Base-by-base conservation (phyloP, 495 filamentous ascomycete species). In the Aspergillus coremiiformis region DNA sequence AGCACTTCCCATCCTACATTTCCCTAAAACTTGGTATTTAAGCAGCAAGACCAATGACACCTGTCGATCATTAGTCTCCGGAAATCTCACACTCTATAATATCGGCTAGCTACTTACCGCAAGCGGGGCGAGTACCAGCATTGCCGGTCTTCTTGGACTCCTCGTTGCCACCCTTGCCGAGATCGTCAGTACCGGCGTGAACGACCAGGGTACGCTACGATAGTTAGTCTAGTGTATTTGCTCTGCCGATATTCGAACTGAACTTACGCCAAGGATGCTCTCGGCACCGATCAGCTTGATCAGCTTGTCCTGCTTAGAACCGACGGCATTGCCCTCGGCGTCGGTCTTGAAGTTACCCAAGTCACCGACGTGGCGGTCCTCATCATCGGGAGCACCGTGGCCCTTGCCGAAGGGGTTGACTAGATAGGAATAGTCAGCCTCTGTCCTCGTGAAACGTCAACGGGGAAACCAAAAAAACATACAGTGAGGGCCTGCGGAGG, bases 121-220 rank as follows among this genome's bases (percentile, higher is more conserved):
- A 98, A 65, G 93, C 94, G 59, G 92, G 93, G 60, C 93, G 87
- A 50, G 71, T 62, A 57, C 93, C 93, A 67, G 92, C 94, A 69
- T 96, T 97, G 55, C 93, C 94, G 44, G 94, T 98, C 82, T 90
- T 95, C 76, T 93, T 89, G 63, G 89, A 94, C 80, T 96, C 88
- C 76, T 89, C 84, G 73, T 87, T 81, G 45, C 77, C 87, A 63
- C 90, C 90, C 77, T 84, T 83, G 67, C 94, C 93, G 53, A 98
- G 84, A 64, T 98, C 93, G 70, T 97, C 93, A 55, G 91, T 96
- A 55, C 91, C 93, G 60, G 80, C 80, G 76, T 98, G 93, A 63
- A 93, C 83, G 66, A 98, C 93, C 39, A 98, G 81, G 55, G 93
- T 97, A 57, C 93, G 89, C 89, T 95, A 60, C 32, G 50, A 57